phyloP scores from a whole-genome alignment of 2,329 filamentous ascomycete genomes.

The Xylaria sp. region DNA sequence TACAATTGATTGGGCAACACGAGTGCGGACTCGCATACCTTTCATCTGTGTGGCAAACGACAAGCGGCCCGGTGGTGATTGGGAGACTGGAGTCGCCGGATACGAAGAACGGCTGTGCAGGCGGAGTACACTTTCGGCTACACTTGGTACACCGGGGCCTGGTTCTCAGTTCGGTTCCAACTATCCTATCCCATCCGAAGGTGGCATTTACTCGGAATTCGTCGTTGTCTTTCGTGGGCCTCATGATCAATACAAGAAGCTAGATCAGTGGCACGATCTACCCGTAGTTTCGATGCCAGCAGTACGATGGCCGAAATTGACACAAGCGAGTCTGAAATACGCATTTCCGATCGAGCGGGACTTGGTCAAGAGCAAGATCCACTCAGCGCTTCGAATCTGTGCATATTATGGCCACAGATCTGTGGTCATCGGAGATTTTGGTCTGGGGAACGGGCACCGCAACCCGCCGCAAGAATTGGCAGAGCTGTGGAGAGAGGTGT shows the following conservation, averaged over 20 bases:
- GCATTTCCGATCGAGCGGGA: conserved; percentile 74
- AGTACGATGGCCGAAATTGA: conserved; percentile 74
- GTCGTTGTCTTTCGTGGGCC: conserved; percentile 78
- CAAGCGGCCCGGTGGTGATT: conserved; percentile 77
- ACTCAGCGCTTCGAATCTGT: conserved; percentile 72
- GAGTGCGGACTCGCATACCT: conserved; percentile 55
- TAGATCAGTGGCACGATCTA: conserved; percentile 62
- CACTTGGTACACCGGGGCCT: conserved; percentile 66
- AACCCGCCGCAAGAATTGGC: conserved; percentile 70
- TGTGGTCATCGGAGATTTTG: conserved; percentile 69
- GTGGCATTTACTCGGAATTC: conserved; percentile 71
- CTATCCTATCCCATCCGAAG: conserved; percentile 74
- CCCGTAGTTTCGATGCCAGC: conserved; percentile 78
- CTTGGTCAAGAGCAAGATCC: conserved; percentile 75
- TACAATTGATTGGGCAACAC: conserved; percentile 63
- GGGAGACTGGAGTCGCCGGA: conserved; percentile 68
- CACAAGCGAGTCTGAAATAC: conserved; percentile 69
- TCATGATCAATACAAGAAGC: conserved; percentile 66
- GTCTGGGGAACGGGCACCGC: conserved; percentile 66
- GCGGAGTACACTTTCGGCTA: conserved; percentile 74
- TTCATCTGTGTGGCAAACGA: conserved; percentile 79
- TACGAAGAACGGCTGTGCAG: conserved; percentile 77
- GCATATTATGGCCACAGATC: conserved; percentile 62
- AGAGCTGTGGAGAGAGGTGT: conserved; percentile 68
- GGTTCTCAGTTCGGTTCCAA: conserved; percentile 54